Conservation (phyloP, 2,329 filamentous ascomycete genomes). For the Aspergillus niger region DNA sequence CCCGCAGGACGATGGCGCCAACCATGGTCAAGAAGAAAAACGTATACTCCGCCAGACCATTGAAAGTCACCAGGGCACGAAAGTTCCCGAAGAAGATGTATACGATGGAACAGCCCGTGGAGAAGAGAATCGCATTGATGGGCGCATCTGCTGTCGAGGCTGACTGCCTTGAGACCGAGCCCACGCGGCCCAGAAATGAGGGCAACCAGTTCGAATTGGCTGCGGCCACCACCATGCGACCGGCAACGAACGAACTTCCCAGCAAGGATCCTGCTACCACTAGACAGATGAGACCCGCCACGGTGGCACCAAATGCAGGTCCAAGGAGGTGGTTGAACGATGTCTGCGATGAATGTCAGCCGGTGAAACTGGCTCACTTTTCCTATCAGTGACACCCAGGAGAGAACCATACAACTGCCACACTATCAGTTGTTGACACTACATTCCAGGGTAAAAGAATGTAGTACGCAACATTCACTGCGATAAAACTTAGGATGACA, state of each 20-base stretch:
- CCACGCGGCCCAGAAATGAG: constrained; percentile 9
- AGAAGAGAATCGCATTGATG: constrained; percentile 18
- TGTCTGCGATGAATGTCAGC: not conserved
- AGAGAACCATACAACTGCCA: constrained; percentile 11
- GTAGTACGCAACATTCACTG: constrained; percentile 19
- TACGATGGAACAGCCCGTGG: constrained; percentile 9
- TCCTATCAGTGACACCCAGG: not conserved
- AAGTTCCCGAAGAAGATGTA: constrained; percentile 22
- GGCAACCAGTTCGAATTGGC: constrained; percentile 19
- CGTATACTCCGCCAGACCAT: constrained; percentile 19
- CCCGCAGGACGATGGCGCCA: constrained; percentile 16
- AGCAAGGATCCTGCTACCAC: constrained; percentile 19
- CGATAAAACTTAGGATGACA: constrained; percentile 18
- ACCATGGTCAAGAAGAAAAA: constrained; percentile 21
- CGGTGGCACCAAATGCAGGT: constrained; percentile 10
- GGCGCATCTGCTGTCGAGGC: constrained; percentile 11
- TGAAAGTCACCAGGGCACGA: constrained; percentile 19
- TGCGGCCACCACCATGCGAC: constrained; percentile 19
- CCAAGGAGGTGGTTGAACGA: constrained; percentile 16
- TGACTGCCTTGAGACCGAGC: not conserved
- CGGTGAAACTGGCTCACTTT: too few relatives aligned
- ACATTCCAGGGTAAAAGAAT: constrained; percentile 17
- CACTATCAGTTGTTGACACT: constrained; percentile 18
- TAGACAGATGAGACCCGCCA: constrained; percentile 14
- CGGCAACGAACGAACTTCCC: constrained; percentile 18